These are phyloP conservation scores for Hyaloscypha finlandica DNA, from an alignment of 495 filamentous ascomycete genomes.

Conservation along the genomic window DNA sequence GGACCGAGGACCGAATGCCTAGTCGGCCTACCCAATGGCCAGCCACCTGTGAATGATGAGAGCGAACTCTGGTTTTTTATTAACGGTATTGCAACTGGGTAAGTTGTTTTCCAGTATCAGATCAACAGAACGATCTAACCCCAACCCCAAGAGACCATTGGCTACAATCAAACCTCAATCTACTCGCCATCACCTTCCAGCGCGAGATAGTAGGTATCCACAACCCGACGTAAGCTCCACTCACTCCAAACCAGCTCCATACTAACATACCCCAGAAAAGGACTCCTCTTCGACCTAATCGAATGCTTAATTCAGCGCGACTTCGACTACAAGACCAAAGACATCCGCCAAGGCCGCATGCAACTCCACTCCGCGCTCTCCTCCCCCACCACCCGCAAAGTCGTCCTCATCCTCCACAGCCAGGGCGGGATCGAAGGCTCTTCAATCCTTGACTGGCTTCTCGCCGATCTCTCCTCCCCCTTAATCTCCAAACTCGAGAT, in stretches of 20 bases:
- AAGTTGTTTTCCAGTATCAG: neutral
- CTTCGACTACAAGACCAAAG: slow-evolving; percentile 71
- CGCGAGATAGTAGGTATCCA: slow-evolving; percentile 73
- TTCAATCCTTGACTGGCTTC: slow-evolving; percentile 74
- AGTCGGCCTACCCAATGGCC: slow-evolving; percentile 40
- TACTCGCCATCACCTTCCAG: slow-evolving; percentile 72
- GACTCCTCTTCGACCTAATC: slow-evolving; percentile 70
- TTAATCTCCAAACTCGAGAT: slow-evolving; percentile 71
- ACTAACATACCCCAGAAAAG: slow-evolving; percentile 39
- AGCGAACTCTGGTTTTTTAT: slow-evolving; percentile 73
- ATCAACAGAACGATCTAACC: neutral
- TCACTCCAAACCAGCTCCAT: neutral
- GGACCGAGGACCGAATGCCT: slow-evolving; percentile 15
- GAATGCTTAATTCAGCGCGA: slow-evolving; percentile 76
- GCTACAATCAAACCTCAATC: slow-evolving; percentile 68
- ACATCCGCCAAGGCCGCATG: slow-evolving; percentile 57
- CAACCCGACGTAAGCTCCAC: slow-evolving; percentile 56
- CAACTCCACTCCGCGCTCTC: slow-evolving; percentile 19
- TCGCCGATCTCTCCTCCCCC: slow-evolving; percentile 69
- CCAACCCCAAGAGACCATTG: slow-evolving; percentile 48
- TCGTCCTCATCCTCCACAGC: slow-evolving; percentile 75
- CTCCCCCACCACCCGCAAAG: slow-evolving; percentile 49
- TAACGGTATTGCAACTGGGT: slow-evolving; percentile 57
- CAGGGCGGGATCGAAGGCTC: slow-evolving; percentile 79
- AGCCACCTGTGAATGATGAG: slow-evolving; percentile 30